Evolutionary conservation across 495 filamentous ascomycete species (phyloP), one percentile per base, ranked within the genome.

Genomic region (Aspergillus baeticus): DNA sequence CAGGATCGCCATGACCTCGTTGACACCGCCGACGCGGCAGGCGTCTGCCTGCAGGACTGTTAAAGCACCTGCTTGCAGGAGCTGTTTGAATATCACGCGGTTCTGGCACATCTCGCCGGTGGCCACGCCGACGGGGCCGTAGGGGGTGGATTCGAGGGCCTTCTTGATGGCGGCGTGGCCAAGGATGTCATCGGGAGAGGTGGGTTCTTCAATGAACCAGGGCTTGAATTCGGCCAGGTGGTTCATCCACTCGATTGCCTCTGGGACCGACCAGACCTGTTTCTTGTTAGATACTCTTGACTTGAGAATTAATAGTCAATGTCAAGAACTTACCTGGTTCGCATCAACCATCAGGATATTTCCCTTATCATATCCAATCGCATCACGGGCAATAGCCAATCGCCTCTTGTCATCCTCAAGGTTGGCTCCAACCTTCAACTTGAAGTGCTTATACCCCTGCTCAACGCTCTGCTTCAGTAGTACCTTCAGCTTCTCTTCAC

Each of bases 191-290:
- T 96, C 92, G 13, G 92, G 92, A 38, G 87, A 90, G 39, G 92
- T 96, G n/a, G 92, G 92, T 79, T 96, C 92, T 74, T 96, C 92
- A 62, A 96, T 96, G 76, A 96, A 96, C 92, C 92, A 96, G 39
- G 92, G 92, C 76, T 87, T 86, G 79, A 89, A 96, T 59, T 90
- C 84, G 33, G 82, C 85, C 17, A 96, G 86, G 61, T 88, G 68
- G 53, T 86, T 75, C 91, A 96, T 96, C 78, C 92, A 90, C 49
- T 81, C 83, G 61, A 96, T 93, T 1, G 92, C 92, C 71, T 96
- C 90, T 13, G 91, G 91, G 23, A 96, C 91, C 38, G 84, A 88
- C 92, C 92, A 96, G 34, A 96, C 82, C 76, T 83, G 36, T 47
- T 17, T 35, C 17, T 31, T 6, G 21, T 57, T 50, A 22, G 26